Evolutionary conservation across 768 basidiomycete species (phyloP).

Genomic region (Lactifluus pinguis): DNA sequence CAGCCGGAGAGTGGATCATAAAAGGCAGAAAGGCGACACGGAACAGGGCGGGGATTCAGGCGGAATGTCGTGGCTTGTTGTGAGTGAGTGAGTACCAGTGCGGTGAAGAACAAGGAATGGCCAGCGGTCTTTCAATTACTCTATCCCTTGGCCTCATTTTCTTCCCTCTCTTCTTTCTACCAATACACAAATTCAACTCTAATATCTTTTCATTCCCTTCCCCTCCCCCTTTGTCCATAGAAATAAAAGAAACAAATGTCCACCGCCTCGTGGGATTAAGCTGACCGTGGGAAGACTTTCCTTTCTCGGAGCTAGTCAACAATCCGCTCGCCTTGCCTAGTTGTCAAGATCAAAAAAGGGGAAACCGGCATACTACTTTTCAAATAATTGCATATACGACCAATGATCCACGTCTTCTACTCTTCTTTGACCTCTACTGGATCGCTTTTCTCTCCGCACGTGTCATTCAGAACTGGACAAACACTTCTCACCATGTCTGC

Average conservation of each 20-base stretch:
- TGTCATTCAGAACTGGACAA: neutral
- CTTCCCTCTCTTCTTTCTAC: neutral
- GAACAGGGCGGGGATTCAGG: neutral
- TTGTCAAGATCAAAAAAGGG: too few species aligned
- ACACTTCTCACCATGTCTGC: too few species aligned
- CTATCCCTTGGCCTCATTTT: neutral
- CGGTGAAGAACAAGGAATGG: neutral
- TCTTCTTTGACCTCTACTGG: too few species aligned
- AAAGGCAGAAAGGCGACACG: constrained; percentile 4
- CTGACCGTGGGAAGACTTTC: constrained; percentile 2
- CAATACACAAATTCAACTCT: too few species aligned
- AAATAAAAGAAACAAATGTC: neutral
- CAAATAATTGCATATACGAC: neutral
- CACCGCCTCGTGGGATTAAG: neutral
- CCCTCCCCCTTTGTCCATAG: neutral
- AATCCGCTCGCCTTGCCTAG: neutral
- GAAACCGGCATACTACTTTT: neutral
- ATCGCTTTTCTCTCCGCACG: neutral
- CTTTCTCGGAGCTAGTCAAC: constrained; percentile 7
- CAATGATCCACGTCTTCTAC: neutral
- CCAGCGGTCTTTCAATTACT: neutral
- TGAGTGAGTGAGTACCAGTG: neutral
- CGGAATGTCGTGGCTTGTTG: neutral
- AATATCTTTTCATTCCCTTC: too few species aligned
- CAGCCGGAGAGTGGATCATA: constrained; percentile 27